phyloP scores from a whole-genome alignment of 768 basidiomycete genomes.

The Rhodotorula toruloides region DNA sequence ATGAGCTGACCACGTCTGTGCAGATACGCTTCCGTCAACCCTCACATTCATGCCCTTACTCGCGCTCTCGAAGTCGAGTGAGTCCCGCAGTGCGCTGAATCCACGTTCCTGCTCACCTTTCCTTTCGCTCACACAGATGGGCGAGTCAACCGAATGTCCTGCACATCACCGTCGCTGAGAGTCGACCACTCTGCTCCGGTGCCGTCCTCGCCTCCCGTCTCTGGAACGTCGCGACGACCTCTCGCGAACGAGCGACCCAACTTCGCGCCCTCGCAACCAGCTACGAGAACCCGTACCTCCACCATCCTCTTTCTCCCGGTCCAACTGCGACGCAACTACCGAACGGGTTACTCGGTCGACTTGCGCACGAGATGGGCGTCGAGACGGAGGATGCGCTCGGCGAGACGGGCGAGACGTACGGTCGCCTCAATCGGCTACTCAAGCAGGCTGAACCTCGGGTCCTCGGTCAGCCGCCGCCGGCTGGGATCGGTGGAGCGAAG shows the following conservation, averaged over 20 bases:
- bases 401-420: background rate
- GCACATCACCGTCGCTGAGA: background rate
- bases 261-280: conserved; percentile 3
- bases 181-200: conserved; percentile 2
- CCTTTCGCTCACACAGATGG: background rate
- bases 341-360: background rate
- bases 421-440: background rate
- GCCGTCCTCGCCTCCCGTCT: conserved; percentile 11
- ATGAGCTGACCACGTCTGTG: background rate
- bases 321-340: background rate
- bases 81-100: background rate
- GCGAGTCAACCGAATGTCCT: background rate
- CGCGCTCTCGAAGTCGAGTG: background rate
- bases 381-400: background rate
- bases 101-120: background rate
- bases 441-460: background rate
- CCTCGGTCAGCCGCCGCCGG: background rate
- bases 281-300: conserved; percentile 1
- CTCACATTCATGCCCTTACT: conserved; percentile 2
- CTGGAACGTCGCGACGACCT: background rate
- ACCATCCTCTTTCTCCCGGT: conserved; percentile 1
- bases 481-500: background rate
- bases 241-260: background rate
- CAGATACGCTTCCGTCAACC: conserved; percentile 7
- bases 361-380: background rate